phyloP scores from a whole-genome alignment of 371 early-diverging fungal genomes.

The Rhizopus stolonifer region DNA sequence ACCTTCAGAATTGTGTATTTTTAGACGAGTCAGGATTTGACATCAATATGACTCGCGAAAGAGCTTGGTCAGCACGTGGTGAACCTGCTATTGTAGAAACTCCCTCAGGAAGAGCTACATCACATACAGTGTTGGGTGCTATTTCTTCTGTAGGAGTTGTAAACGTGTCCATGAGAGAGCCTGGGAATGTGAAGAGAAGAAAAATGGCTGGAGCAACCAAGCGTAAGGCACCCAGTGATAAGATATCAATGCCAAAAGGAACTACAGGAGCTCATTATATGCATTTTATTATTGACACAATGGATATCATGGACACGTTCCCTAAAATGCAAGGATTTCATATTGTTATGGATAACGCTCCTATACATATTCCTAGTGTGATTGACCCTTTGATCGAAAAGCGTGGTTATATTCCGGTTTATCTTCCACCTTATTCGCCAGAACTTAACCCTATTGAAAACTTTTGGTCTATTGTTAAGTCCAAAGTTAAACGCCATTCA shows the following conservation, averaged over 20 bases:
- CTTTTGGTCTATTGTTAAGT: constrained; percentile 10
- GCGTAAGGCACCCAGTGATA: constrained; percentile 3
- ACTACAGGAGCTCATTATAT: constrained; percentile 6
- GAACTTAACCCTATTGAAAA: too few species aligned
- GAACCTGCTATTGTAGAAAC: constrained; percentile 1
- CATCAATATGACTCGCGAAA: constrained; percentile 3
- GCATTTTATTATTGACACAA: neutral
- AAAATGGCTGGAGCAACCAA: constrained; percentile 3
- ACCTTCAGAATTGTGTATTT: constrained; percentile 8
- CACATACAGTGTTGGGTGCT: constrained; percentile 16
- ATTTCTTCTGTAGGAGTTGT: constrained; percentile 15
- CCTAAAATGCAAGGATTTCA: too few species aligned
- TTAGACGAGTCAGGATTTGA: neutral
- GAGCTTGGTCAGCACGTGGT: constrained; percentile 8
- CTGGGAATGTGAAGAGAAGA: constrained; percentile 4
- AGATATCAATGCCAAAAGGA: constrained; percentile 2
- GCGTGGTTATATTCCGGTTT: too few species aligned
- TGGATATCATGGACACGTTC: too few species aligned
- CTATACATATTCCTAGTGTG: neutral
- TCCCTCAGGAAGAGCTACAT: constrained; percentile 6
- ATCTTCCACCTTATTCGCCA: neutral
- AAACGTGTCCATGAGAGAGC: constrained; percentile 9
- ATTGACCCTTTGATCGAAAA: too few species aligned
- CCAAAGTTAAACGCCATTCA: constrained; percentile 14
- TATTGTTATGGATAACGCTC: too few species aligned